Evolutionary conservation across 2,329 filamentous ascomycete genomes (phyloP).

Genomic region (Mycogone perniciosa): DNA sequence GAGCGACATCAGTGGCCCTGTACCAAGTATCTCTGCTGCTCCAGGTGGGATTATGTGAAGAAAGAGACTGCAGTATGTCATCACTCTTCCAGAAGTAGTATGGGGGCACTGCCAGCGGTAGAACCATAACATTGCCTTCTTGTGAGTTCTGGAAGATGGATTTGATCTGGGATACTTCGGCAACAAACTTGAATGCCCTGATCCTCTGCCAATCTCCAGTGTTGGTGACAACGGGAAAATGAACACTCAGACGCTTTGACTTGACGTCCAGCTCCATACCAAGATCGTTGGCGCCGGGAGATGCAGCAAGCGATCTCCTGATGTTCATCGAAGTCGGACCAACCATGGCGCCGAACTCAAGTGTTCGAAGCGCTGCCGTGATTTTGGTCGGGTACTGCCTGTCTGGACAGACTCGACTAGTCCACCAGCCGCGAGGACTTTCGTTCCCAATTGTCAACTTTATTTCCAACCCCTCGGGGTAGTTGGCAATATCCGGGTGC

Average conservation of each 20-base stretch:
- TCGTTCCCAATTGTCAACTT: conserved; percentile 4
- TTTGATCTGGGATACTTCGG: conserved; percentile 42
- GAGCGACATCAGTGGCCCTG: conserved; percentile 41
- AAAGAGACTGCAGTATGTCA: conserved; percentile 28
- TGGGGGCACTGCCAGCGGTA: conserved; percentile 45
- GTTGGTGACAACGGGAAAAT: conserved; percentile 24
- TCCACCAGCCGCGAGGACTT: conserved; percentile 12
- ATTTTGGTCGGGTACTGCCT: conserved; percentile 28
- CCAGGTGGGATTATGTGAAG: conserved; percentile 31
- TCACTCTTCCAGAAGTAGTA: conserved; percentile 37
- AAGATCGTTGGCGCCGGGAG: conserved; percentile 11
- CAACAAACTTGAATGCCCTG: conserved; percentile 34
- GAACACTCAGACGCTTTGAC: conserved; percentile 22
- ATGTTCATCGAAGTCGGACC: conserved; percentile 50
- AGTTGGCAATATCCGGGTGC: conserved; percentile 16
- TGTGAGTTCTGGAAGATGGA: conserved; percentile 30
- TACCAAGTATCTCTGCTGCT: conserved; percentile 39
- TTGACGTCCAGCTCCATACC: conserved; percentile 27
- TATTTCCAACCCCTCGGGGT: conserved; percentile 19
- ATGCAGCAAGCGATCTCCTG: conserved; percentile 38
- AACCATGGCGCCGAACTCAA: conserved; percentile 59
- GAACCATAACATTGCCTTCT: conserved; percentile 35
- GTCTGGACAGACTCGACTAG: conserved; percentile 3
- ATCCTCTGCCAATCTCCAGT: conserved; percentile 6
- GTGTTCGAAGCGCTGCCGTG: conserved; percentile 34